Percentiles rank a stretch among this genome's conserved stretches.
These are phyloP conservation scores for Aspergillus sp. DNA, from an alignment of 2,329 filamentous ascomycete genomes.

Conservation along the genomic window DNA sequence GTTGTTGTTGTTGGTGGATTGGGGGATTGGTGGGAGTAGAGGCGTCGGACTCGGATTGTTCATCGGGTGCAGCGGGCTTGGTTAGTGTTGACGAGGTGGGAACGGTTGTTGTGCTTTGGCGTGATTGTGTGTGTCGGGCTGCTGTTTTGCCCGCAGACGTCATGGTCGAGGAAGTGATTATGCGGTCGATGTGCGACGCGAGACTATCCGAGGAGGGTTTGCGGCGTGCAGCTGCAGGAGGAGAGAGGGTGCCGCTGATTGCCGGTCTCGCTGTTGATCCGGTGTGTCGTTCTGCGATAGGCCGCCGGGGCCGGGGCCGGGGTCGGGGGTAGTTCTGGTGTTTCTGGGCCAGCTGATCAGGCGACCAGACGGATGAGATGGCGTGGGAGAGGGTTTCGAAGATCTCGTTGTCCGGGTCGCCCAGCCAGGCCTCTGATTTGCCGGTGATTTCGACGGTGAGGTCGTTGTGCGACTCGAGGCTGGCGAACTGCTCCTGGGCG, in stretches of 20 bases:
- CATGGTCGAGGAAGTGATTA: constrained; percentile 30
- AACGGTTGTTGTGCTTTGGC: constrained; percentile 16
- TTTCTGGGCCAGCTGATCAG: constrained; percentile 20
- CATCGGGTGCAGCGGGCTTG: neutral
- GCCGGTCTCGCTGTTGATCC: constrained; percentile 5
- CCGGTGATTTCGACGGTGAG: constrained; percentile 81
- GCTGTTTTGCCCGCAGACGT: constrained; percentile 21
- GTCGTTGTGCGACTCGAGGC: constrained; percentile 69
- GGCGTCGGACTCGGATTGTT: constrained; percentile 1
- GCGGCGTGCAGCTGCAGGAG: too few species aligned
- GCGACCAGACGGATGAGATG: constrained; percentile 73
- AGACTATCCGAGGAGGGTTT: constrained; percentile 31
- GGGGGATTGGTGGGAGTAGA: neutral
- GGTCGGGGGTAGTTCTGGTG: too few species aligned
- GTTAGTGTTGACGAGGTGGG: constrained; percentile 31
- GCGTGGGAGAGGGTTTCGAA: constrained; percentile 82
- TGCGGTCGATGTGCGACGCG: constrained; percentile 30
- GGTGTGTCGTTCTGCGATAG: constrained; percentile 8
- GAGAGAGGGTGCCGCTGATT: constrained; percentile 14
- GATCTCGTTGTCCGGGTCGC: constrained; percentile 80
- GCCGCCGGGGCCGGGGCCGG: constrained; percentile 18
- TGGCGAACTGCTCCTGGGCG: constrained; percentile 60
- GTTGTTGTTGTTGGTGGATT: too few species aligned
- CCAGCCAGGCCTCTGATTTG: constrained; percentile 90
- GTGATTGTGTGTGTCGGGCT: constrained; percentile 18